Conservation (phyloP, 768 basidiomycete genomes). For the Leccinum uliginosum region DNA sequence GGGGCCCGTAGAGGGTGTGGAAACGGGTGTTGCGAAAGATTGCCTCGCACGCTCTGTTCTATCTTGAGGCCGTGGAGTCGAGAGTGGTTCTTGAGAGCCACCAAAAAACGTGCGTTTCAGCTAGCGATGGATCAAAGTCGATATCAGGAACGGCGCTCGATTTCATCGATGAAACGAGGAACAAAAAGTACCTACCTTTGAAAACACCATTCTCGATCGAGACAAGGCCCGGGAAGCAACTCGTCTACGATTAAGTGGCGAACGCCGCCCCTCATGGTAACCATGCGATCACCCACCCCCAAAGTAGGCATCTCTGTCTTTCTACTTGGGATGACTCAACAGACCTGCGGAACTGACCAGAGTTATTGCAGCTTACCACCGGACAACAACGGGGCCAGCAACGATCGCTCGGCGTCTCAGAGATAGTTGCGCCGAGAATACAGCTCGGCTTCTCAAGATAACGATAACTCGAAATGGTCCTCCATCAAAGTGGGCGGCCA, state of each 20-base stretch:
- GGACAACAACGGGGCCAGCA: background rate
- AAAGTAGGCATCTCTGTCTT: background rate
- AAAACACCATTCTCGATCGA: background rate
- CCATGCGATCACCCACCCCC: background rate
- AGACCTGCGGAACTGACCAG: background rate
- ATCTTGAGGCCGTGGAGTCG: background rate
- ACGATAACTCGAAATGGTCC: background rate
- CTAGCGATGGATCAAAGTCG: background rate
- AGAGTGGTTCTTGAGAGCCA: background rate
- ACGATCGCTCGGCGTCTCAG: too few species aligned
- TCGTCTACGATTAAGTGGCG: background rate
- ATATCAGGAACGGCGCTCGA: background rate
- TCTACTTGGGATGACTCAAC: background rate
- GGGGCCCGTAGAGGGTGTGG: background rate
- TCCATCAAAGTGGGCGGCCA: background rate
- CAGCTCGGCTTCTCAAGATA: background rate
- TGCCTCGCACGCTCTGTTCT: background rate
- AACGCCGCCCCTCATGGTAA: background rate
- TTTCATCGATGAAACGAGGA: background rate
- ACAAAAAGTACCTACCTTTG: background rate
- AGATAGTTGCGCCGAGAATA: background rate
- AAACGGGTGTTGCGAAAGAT: background rate
- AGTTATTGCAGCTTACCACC: background rate
- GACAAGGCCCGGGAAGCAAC: background rate
- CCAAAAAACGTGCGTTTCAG: background rate